These are phyloP conservation scores for Candida silvicultrix DNA, from an alignment of 805 yeast species.

Conservation along the genomic window DNA sequence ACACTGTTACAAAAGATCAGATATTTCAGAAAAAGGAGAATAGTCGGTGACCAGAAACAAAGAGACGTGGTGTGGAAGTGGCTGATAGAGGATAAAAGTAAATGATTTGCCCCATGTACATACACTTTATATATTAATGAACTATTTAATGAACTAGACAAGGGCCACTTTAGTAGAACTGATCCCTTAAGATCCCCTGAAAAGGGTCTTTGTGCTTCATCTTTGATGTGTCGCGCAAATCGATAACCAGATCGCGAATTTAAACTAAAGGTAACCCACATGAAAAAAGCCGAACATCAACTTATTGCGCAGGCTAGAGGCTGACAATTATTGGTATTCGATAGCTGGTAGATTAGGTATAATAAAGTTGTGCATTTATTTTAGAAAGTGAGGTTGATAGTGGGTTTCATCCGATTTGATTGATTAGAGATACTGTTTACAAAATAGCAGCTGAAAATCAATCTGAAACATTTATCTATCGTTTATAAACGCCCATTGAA, in stretches of 20 bases:
- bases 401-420: too few relatives aligned
- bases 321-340: too few relatives aligned
- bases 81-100: conserved; percentile 40
- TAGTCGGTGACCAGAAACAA: conserved; percentile 19
- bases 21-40: conserved; percentile 1
- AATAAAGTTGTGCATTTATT: too few relatives aligned
- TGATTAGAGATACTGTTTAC: too few relatives aligned
- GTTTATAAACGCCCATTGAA: too few relatives aligned
- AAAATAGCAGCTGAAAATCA: too few relatives aligned
- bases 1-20: conserved; percentile 18
- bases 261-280: background rate
- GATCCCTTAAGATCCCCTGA: too few relatives aligned
- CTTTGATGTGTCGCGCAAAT: background rate
- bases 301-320: background rate
- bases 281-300: background rate
- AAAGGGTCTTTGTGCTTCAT: too few relatives aligned
- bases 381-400: too few relatives aligned
- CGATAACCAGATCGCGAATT: background rate
- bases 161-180: background rate
- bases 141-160: background rate
- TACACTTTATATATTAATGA: background rate
- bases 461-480: too few relatives aligned
- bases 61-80: conserved; percentile 50
- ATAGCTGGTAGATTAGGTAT: too few relatives aligned
- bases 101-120: conserved; percentile 12